Conservation (phyloP, 75 land plant genomes). For the Isoetes taiwanensis region DNA sequence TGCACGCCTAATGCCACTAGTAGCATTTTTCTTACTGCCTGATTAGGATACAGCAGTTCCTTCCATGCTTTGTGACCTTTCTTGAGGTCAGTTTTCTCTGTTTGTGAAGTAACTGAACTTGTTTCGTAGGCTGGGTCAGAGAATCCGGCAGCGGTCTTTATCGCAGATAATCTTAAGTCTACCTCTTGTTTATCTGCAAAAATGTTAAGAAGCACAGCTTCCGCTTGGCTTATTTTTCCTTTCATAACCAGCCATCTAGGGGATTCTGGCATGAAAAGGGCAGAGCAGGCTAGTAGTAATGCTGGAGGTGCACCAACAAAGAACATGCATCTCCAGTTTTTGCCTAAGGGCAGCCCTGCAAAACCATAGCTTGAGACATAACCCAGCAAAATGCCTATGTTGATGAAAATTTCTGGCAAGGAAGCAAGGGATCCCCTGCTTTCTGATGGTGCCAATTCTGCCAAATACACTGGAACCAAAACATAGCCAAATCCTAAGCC, state of each 20-base stretch:
- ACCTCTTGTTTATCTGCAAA: background rate
- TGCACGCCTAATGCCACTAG: background rate
- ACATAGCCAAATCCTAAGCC: no score
- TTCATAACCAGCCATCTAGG: constrained; percentile 1
- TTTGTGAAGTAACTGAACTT: no score
- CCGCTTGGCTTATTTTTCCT: background rate
- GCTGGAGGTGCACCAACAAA: background rate
- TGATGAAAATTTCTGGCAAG: constrained; percentile 2
- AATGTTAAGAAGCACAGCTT: background rate
- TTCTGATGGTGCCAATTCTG: background rate
- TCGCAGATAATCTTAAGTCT: background rate
- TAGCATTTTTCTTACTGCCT: background rate
- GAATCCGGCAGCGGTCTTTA: background rate
- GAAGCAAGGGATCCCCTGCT: background rate
- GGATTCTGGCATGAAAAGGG: background rate
- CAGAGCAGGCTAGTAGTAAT: background rate
- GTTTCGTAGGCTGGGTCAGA: no score
- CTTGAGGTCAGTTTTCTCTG: background rate
- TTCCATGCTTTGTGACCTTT: background rate
- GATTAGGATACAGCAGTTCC: background rate
- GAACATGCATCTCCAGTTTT: background rate
- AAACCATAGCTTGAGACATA: background rate
- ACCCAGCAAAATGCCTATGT: constrained; percentile 2
- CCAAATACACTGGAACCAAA: background rate
- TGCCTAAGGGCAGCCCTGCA: background rate